Conservation (phyloP, 768 basidiomycete species). For the Lactarius indigo region DNA sequence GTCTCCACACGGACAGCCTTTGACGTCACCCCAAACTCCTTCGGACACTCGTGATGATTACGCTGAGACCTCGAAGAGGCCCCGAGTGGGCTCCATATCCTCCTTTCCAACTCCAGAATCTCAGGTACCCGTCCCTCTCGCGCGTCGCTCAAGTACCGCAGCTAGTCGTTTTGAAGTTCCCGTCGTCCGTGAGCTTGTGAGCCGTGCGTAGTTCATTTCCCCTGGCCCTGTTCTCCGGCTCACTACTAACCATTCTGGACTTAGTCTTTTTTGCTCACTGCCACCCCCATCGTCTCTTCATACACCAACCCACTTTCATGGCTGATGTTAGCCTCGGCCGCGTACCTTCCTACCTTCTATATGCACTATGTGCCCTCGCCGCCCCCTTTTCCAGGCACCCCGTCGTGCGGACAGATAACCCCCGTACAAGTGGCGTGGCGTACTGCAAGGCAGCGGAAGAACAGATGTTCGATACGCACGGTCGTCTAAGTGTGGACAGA, state of each 20-base stretch:
- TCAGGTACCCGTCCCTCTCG: neutral
- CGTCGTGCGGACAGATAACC: slow-evolving; percentile 50
- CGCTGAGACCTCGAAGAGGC: slow-evolving; percentile 10
- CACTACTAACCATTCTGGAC: slow-evolving; percentile 5
- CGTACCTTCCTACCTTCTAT: slow-evolving; percentile 66
- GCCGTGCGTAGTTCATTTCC: slow-evolving; percentile 12
- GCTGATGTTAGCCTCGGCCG: slow-evolving; percentile 60
- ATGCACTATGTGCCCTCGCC: slow-evolving; percentile 74
- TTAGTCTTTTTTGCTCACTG: slow-evolving; percentile 81
- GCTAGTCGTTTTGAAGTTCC: slow-evolving; percentile 21
- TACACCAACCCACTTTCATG: slow-evolving; percentile 78
- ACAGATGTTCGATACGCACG: slow-evolving; percentile 69
- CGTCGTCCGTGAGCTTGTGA: slow-evolving; percentile 27
- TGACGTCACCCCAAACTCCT: slow-evolving; percentile 26
- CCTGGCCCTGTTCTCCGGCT: neutral
- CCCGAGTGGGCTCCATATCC: slow-evolving; percentile 10
- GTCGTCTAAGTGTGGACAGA: slow-evolving; percentile 58
- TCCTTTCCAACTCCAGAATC: slow-evolving; percentile 6
- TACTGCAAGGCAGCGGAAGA: slow-evolving; percentile 58
- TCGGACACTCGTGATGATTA: slow-evolving; percentile 30
- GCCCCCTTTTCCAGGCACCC: slow-evolving; percentile 72
- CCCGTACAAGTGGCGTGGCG: slow-evolving; percentile 33
- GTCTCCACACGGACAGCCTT: slow-evolving; percentile 1
- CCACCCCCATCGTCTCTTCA: slow-evolving; percentile 69
- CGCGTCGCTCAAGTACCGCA: slow-evolving; percentile 9